phyloP scores from a whole-genome alignment of 2,329 filamentous ascomycete species.

The Furcasterigmium sp. region DNA sequence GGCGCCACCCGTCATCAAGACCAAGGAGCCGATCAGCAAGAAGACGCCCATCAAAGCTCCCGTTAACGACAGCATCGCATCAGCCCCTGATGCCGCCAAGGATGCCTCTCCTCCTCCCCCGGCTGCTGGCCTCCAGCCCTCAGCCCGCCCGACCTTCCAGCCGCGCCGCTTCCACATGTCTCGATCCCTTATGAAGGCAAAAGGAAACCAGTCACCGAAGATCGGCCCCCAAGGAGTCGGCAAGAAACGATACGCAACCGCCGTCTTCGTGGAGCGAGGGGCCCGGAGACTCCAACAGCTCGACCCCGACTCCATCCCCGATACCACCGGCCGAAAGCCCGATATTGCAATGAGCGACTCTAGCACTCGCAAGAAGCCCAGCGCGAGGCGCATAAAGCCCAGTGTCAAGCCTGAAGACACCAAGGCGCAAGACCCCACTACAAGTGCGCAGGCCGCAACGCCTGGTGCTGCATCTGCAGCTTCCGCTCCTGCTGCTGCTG shows the following conservation, averaged over 20 bases:
- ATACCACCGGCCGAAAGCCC: background rate
- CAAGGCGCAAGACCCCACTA: no score
- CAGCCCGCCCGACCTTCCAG: slow-evolving; percentile 19
- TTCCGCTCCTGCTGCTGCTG: background rate
- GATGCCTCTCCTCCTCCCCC: background rate
- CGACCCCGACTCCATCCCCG: background rate
- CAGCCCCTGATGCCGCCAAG: background rate
- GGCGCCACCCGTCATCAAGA: slow-evolving; percentile 39
- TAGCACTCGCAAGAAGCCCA: background rate
- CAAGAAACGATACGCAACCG: slow-evolving; percentile 36
- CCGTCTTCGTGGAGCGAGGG: slow-evolving; percentile 52
- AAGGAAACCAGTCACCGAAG: slow-evolving; percentile 15
- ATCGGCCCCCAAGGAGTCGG: slow-evolving; percentile 21
- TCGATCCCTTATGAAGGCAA: slow-evolving; percentile 34
- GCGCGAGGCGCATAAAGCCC: background rate
- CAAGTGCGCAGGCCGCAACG: no score
- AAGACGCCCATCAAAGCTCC: background rate
- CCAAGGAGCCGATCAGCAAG: slow-evolving; percentile 9
- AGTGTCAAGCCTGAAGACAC: background rate
- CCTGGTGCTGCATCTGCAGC: background rate
- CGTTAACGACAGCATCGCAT: background rate
- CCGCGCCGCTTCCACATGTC: slow-evolving; percentile 53
- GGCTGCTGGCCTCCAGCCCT: slow-evolving; percentile 5
- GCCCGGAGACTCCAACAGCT: slow-evolving; percentile 24
- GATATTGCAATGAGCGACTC: background rate